Evolutionary conservation across 1,284 basidiomycete species (phyloP), one percentile per base, ranked within the genome.

Genomic region (Pyrrhoderma lamaoense): DNA sequence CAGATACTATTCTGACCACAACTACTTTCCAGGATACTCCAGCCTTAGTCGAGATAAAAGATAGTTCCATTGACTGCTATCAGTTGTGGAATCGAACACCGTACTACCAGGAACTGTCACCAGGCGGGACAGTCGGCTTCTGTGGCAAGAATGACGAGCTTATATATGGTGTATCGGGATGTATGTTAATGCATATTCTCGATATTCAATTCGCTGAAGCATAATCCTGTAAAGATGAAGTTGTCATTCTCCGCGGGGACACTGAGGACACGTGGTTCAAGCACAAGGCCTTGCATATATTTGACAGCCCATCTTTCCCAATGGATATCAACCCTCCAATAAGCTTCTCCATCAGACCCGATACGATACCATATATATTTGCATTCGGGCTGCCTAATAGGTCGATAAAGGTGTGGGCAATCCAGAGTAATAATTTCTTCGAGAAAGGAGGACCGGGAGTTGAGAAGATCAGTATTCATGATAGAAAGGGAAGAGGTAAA

Each of bases 371-470:
- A 8, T 49, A 42, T 34, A 27, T 40, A 23, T 49, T 49, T 19
- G 47, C 47, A 4, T 49, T 49, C 18, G 25, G 23, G 8, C 14
- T 25, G 8, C 8, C 25, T 18, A 16, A 42, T 42, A 39, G 47
- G 13, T 8, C 38, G 3, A 11, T 42, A 8, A 49, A 25, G 13
- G n/a, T 49, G 8, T 49, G 47, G 47, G 40, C 47, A 8, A 31
- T 49, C 39, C 39, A 31, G 18, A n/a, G 38, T 21, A 16, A 49
- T 18, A 34, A 8, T 9, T 31, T 16, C 3, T 21, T 45, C n/a
- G 8, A 45, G 3, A 9, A 31, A 14, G 27, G 22, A 5, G 3
- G n/a, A 8, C 35, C 44, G 25, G 44, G 18, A 35, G 27, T 19
- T 7, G 3, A 31, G n/a, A 2, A 18, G 27, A 36, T 46, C 8